These are phyloP conservation scores for Ensete ventricosum DNA, from an alignment of 176 grass and related monocot genomes.

Conservation along the genomic window DNA sequence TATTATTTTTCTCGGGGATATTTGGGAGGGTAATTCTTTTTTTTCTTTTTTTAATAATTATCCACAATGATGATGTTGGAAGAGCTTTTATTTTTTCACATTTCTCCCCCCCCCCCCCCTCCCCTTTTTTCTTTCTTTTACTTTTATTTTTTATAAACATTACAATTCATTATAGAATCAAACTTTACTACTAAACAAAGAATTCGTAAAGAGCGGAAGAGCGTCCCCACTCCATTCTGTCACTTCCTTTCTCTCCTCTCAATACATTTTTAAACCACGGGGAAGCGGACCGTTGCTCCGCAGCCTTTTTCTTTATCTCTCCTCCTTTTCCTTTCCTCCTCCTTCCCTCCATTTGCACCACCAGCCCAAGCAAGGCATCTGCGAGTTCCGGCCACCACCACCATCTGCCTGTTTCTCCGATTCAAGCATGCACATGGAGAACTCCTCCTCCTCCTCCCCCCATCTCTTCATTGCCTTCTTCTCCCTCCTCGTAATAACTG, in stretches of 20 bases:
- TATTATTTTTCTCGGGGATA: too few relatives aligned
- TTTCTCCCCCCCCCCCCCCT: neutral
- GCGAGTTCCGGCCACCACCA: neutral
- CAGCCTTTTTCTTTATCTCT: neutral
- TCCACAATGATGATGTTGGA: neutral
- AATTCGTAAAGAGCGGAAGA: neutral
- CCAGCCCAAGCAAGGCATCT: constrained; percentile 1
- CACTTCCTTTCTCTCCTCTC: neutral
- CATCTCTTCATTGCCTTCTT: constrained; percentile 17
- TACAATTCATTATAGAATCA: neutral
- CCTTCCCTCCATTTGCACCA: neutral
- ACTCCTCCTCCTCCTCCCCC: constrained; percentile 5
- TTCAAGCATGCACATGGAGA: neutral
- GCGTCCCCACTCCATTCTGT: constrained; percentile 2
- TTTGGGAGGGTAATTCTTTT: too few relatives aligned
- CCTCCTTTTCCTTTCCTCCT: neutral
- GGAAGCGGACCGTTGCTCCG: neutral
- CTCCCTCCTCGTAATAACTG: neutral
- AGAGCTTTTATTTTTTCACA: neutral
- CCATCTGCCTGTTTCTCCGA: neutral
- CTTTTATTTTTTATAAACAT: neutral
- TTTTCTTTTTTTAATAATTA: too few relatives aligned
- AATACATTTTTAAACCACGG: neutral
- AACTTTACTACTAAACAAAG: neutral
- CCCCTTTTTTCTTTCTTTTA: neutral